Evolutionary conservation across 331 rosid species (phyloP).

Genomic region (Spiraea crenata): DNA sequence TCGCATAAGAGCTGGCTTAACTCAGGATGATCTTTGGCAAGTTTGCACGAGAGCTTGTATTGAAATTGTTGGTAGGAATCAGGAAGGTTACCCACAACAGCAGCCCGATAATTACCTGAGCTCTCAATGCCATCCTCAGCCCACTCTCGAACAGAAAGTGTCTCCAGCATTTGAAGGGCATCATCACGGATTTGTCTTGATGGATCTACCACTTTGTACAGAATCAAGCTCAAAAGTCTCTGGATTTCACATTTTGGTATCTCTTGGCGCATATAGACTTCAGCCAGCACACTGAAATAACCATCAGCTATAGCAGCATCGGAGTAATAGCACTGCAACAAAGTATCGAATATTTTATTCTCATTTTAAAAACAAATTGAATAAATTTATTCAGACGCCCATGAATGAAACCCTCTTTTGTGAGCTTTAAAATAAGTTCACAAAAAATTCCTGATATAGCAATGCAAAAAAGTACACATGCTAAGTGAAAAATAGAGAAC

Average conservation of each 20-base stretch:
- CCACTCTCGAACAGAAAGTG: constrained; percentile 97
- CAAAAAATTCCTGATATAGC: neutral
- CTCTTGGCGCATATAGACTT: constrained; percentile 99
- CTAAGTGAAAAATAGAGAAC: constrained; percentile 6
- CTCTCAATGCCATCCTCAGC: constrained; percentile 97
- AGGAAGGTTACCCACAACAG: constrained; percentile 99
- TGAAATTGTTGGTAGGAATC: constrained; percentile 99
- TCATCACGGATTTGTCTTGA: constrained; percentile 96
- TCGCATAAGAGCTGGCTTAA: constrained; percentile 99
- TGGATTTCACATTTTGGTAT: constrained; percentile 97
- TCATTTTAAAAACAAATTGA: neutral
- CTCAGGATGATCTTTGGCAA: constrained; percentile 97
- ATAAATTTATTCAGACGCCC: constrained; percentile 21
- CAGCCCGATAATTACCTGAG: constrained; percentile 96
- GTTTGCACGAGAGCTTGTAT: constrained; percentile 97
- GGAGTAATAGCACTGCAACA: constrained; percentile 84
- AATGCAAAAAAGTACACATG: neutral
- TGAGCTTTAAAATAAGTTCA: neutral
- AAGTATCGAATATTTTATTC: constrained; percentile 1
- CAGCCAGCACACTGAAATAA: constrained; percentile 97
- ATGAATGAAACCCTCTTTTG: constrained; percentile 11
- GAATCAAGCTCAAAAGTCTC: constrained; percentile 90
- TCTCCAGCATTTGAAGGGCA: constrained; percentile 99
- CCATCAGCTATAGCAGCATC: constrained; percentile 97
- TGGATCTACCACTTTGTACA: constrained; percentile 99